phyloP scores from a whole-genome alignment of 495 filamentous ascomycete species.

The Bacidia gigantensis region DNA sequence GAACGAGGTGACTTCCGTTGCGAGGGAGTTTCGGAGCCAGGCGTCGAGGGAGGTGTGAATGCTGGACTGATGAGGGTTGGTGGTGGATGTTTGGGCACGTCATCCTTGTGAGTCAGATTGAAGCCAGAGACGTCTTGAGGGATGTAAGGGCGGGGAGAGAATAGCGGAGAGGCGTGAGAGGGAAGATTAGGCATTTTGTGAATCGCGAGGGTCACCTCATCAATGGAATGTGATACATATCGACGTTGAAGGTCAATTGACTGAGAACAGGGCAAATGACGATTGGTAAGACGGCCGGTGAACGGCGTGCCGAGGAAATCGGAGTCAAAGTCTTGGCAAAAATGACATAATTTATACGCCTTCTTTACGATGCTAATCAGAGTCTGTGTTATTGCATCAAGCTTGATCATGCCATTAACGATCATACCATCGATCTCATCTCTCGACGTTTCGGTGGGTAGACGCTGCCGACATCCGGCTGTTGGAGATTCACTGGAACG shows the following conservation, averaged over 20 bases:
- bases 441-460: no score
- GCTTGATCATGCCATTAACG: no score
- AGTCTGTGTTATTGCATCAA: no score
- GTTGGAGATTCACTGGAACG: no score
- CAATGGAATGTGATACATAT: not conserved
- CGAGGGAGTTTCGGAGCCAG: conserved; percentile 41
- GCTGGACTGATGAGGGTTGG: conserved; percentile 53
- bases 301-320: not conserved
- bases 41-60: conserved; percentile 65
- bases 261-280: not conserved
- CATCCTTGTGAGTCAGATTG: conserved; percentile 21
- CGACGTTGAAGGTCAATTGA: not conserved
- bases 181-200: conserved; percentile 36
- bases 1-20: conserved; percentile 29
- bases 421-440: no score
- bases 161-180: conserved; percentile 38
- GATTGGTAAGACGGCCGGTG: not conserved
- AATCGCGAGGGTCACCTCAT: conserved; percentile 2
- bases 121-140: conserved; percentile 23
- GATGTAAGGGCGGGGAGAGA: conserved; percentile 29
- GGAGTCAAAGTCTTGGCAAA: no score
- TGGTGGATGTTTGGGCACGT: conserved; percentile 25
- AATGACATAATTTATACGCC: no score
- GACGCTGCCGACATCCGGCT: no score
- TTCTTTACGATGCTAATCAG: no score